Percentiles rank a stretch among this genome's conserved stretches.
These are phyloP conservation scores for Diutina sp. DNA, from an alignment of 1,139 yeast genomes.

Conservation along the genomic window DNA sequence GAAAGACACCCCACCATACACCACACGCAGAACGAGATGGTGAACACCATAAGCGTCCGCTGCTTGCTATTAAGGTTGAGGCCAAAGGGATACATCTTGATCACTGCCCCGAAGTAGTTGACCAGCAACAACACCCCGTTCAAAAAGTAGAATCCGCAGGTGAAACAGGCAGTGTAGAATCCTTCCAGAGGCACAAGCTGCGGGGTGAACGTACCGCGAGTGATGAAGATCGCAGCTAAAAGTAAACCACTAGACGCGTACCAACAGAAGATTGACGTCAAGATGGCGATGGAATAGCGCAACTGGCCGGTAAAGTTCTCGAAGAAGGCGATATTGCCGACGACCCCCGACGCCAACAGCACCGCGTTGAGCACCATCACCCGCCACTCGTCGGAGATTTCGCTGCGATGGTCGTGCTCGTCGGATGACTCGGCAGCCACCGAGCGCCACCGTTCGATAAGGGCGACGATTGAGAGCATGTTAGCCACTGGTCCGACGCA, in stretches of 20 bases:
- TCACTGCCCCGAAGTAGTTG: conserved; percentile 49
- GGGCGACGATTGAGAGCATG: conserved; percentile 55
- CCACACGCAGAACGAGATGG: conserved; percentile 56
- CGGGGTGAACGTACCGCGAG: conserved; percentile 10
- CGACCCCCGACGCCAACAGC: conserved; percentile 48
- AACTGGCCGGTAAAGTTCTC: conserved; percentile 52
- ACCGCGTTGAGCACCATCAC: conserved; percentile 45
- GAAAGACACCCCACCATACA: conserved; percentile 52
- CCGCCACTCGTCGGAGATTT: conserved; percentile 24
- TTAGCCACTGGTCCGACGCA: conserved; percentile 71
- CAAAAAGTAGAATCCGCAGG: conserved; percentile 43
- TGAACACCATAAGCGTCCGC: conserved; percentile 59
- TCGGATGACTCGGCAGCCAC: conserved; percentile 12
- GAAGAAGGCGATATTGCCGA: conserved; percentile 53
- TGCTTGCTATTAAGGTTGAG: conserved; percentile 58
- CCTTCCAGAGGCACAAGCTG: conserved; percentile 39
- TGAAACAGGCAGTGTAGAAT: conserved; percentile 64
- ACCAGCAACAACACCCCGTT: conserved; percentile 40
- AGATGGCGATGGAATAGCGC: conserved; percentile 45
- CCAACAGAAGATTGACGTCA: conserved; percentile 53
- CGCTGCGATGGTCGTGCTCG: conserved; percentile 9
- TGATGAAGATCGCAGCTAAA: conserved; percentile 30
- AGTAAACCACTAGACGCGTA: conserved; percentile 40
- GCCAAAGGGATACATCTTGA: conserved; percentile 50
- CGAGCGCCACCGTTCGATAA: conserved; percentile 53